A percentile compares a stretch with the other conserved stretches of the same genome.
Conservation (phyloP, 148 eudicot genomes). For the Simmondsia chinensis region DNA sequence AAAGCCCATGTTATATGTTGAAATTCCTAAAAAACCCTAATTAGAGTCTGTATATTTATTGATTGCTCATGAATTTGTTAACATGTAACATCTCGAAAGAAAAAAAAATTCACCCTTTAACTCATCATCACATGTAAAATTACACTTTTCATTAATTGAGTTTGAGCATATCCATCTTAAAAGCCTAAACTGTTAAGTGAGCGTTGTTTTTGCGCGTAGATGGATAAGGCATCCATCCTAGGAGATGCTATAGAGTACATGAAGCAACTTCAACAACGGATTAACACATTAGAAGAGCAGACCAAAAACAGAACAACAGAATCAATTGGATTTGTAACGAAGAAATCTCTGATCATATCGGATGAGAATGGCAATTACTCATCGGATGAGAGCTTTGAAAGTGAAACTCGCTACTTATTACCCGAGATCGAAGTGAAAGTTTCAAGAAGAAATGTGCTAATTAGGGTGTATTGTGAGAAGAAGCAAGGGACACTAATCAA, state of each 20-base stretch:
- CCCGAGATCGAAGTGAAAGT: too few relatives aligned
- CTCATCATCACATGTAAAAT: not conserved
- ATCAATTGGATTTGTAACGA: constrained; percentile 40
- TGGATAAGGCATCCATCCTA: constrained; percentile 79
- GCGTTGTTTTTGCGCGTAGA: constrained; percentile 16
- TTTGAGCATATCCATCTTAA: not conserved
- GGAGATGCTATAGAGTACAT: constrained; percentile 59
- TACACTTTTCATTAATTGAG: not conserved
- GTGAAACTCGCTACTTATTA: too few relatives aligned
- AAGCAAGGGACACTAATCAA: too few relatives aligned
- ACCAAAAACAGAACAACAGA: constrained; percentile 34
- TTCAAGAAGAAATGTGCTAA: too few relatives aligned
- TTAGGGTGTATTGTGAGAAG: too few relatives aligned
- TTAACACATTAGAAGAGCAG: constrained; percentile 62
- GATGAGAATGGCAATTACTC: constrained; percentile 20
- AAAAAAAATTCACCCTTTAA: too few relatives aligned
- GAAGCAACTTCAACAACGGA: constrained; percentile 55
- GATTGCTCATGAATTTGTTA: not conserved
- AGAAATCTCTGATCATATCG: constrained; percentile 26
- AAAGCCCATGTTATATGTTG: not conserved
- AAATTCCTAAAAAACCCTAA: too few relatives aligned
- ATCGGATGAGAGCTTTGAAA: too few relatives aligned
- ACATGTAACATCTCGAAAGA: not conserved
- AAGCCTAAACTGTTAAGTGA: constrained; percentile 1
- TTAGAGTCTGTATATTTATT: too few relatives aligned